A percentile compares a stretch with the other conserved stretches of the same genome.
These are phyloP conservation scores for Rauvolfia tetraphylla DNA, from an alignment of 257 asterid genomes.

Conservation along the genomic window DNA sequence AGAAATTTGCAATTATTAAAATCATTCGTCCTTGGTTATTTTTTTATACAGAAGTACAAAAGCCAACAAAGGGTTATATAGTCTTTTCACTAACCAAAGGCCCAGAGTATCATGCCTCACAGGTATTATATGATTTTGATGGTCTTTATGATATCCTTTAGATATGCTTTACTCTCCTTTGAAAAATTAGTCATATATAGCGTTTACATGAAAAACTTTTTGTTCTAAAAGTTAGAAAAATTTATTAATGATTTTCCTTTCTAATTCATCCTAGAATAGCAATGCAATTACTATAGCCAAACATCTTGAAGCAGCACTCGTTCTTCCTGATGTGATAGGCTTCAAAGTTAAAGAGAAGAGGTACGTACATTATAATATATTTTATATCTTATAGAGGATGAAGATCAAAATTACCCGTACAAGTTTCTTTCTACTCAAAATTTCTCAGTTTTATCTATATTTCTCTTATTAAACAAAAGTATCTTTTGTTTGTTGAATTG, in stretches of 20 bases:
- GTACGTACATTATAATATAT: constrained; percentile 18
- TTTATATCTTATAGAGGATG: not conserved
- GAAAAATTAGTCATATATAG: not conserved
- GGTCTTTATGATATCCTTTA: not conserved
- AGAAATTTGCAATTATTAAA: not conserved
- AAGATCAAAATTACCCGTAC: not conserved
- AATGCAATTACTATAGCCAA: constrained; percentile 52
- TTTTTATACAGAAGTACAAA: constrained; percentile 18
- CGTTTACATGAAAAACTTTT: not conserved
- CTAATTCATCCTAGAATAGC: constrained; percentile 37
- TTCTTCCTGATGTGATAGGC: constrained; percentile 51
- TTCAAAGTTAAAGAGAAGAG: constrained; percentile 28
- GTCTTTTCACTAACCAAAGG: constrained; percentile 44
- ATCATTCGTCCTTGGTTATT: not conserved
- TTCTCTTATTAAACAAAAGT: too few relatives aligned
- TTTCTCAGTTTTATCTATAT: too few relatives aligned
- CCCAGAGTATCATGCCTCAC: constrained; percentile 56
- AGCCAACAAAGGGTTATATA: constrained; percentile 37
- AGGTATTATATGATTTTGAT: constrained; percentile 33
- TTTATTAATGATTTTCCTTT: not conserved
- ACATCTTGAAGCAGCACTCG: constrained; percentile 59
- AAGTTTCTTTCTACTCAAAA: too few relatives aligned
- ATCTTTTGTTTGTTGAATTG: too few relatives aligned
- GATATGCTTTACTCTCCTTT: not conserved
- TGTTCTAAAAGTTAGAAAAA: too few relatives aligned